These are phyloP conservation scores for Mycena indigotica DNA, from an alignment of 768 basidiomycete species.

Conservation along the genomic window DNA sequence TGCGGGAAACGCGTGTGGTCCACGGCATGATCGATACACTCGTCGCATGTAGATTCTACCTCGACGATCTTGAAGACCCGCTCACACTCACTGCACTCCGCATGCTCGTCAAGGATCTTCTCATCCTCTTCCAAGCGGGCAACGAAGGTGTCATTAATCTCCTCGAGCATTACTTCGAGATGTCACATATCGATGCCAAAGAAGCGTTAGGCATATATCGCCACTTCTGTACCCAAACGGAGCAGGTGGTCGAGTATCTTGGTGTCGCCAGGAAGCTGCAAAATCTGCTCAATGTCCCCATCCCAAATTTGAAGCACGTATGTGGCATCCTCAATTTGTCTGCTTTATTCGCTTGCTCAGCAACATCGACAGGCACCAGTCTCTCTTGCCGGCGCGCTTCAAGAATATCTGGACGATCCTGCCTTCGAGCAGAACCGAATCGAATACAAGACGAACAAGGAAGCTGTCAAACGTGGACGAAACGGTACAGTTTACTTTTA, in stretches of 20 bases:
- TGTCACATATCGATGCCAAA: slow-evolving; percentile 91
- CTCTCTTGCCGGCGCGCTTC: slow-evolving; percentile 87
- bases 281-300: slow-evolving; percentile 89
- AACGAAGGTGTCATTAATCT: slow-evolving; percentile 69
- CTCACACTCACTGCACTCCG: slow-evolving; percentile 84
- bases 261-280: slow-evolving; percentile 91
- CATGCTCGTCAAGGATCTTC: slow-evolving; percentile 94
- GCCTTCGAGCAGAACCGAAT: slow-evolving; percentile 94
- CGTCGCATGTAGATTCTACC: slow-evolving; percentile 91
- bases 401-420: slow-evolving; percentile 95
- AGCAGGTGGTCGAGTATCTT: slow-evolving; percentile 89
- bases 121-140: slow-evolving; percentile 93
- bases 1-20: slow-evolving; percentile 89
- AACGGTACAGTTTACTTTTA: slow-evolving; percentile 12
- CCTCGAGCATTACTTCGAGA: slow-evolving; percentile 94
- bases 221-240: slow-evolving; percentile 92
- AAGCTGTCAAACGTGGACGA: slow-evolving; percentile 51
- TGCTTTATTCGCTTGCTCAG: neutral
- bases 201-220: slow-evolving; percentile 88
- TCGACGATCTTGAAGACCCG: slow-evolving; percentile 92
- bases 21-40: slow-evolving; percentile 88
- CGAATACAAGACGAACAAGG: slow-evolving; percentile 87
- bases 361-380: slow-evolving; percentile 74
- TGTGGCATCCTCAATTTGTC: slow-evolving; percentile 26
- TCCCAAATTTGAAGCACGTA: slow-evolving; percentile 92